phyloP scores from a whole-genome alignment of 129 eudicot genomes.

The Lonicera japonica region DNA sequence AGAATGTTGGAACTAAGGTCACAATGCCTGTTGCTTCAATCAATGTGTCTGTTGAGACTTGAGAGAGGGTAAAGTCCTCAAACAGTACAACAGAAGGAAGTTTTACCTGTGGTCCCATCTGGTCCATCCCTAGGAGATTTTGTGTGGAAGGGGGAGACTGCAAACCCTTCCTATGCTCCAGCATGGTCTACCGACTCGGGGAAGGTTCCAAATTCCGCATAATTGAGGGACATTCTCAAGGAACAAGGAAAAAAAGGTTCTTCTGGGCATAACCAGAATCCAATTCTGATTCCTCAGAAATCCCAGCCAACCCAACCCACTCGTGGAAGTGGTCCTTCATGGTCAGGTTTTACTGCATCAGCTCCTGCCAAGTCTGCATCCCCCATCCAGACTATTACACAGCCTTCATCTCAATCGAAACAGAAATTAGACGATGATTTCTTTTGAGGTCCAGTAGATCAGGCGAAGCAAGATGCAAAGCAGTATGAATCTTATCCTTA shows the following conservation, averaged over 20 bases:
- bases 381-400: constrained; percentile 33
- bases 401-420: constrained; percentile 40
- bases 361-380: constrained; percentile 73
- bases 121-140: constrained; percentile 95
- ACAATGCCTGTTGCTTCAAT: constrained; percentile 31
- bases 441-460: constrained; percentile 94
- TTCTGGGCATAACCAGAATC: constrained; percentile 27
- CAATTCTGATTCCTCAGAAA: constrained; percentile 44
- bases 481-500: constrained; percentile 35
- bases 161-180: constrained; percentile 62
- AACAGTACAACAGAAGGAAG: constrained; percentile 48
- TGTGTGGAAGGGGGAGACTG: constrained; percentile 86
- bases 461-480: constrained; percentile 65
- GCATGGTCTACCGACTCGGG: constrained; percentile 90
- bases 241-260: constrained; percentile 72
- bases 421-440: constrained; percentile 76
- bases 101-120: constrained; percentile 58
- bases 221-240: constrained; percentile 79
- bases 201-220: constrained; percentile 41
- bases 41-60: constrained; percentile 40
- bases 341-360: constrained; percentile 41
- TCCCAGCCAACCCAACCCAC: constrained; percentile 31
- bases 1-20: constrained; percentile 53
- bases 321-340: constrained; percentile 46
- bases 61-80: constrained; percentile 54